A percentile compares a stretch with the other conserved stretches of the same genome.
phyloP scores from a whole-genome alignment of 176 grass and related monocot genomes.

The Alloteropsis semialata region DNA sequence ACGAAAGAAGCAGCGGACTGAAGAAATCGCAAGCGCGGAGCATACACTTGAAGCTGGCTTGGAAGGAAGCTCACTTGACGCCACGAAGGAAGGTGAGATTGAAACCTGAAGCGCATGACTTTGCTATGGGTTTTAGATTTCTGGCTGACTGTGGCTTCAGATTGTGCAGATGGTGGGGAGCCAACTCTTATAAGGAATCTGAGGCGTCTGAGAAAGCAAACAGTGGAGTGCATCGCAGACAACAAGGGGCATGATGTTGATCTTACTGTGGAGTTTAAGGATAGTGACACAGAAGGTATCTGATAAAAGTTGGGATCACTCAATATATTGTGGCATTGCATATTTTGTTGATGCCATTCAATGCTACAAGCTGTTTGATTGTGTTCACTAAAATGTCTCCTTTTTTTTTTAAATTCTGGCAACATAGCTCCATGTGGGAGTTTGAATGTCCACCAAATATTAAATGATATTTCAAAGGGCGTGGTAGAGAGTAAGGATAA shows the following conservation, averaged over 20 bases:
- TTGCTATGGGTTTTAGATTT: not conserved
- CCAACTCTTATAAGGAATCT: not conserved
- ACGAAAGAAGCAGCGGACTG: not conserved
- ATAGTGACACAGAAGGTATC: not conserved
- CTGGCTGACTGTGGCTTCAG: not conserved
- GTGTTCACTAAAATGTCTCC: not conserved
- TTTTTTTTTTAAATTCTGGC: not conserved
- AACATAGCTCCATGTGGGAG: not conserved
- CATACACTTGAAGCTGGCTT: not conserved
- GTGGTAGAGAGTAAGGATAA: not conserved
- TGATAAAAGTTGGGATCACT: not conserved
- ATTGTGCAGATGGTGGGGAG: not conserved
- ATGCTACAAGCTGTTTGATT: not conserved
- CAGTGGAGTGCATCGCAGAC: not conserved
- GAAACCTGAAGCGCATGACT: not conserved
- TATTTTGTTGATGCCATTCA: not conserved
- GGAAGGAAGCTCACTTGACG: not conserved
- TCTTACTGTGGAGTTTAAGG: not conserved
- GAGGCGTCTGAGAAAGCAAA: constrained; percentile 10
- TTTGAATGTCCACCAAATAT: not conserved
- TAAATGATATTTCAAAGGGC: constrained; percentile 4
- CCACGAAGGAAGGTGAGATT: not conserved
- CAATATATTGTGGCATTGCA: not conserved
- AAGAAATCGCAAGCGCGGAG: not conserved
- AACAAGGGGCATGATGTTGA: not conserved